A percentile compares a stretch with the other conserved stretches of the same genome.
Conservation (phyloP, 352 stramenopile species). For the Thraustochytrium sp. region DNA sequence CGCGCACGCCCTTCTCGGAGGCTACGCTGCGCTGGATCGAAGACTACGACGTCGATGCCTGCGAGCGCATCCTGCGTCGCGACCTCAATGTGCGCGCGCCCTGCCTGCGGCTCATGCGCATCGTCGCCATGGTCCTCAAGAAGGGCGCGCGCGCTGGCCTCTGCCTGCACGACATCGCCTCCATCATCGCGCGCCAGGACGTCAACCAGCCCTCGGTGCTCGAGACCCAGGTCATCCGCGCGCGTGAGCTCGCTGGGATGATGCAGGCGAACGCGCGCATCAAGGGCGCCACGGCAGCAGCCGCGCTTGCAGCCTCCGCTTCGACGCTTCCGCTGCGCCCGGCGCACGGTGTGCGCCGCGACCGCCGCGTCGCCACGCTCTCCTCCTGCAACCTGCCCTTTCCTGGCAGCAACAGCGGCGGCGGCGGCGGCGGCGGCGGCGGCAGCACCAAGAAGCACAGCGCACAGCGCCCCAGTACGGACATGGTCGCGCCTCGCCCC, state of each 20-base stretch:
- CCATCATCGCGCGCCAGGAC: conserved; percentile 31
- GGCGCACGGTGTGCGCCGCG: too few relatives aligned
- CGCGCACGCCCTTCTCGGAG: conserved; percentile 55
- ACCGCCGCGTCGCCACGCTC: neutral
- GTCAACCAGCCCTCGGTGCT: conserved; percentile 16
- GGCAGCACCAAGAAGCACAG: too few relatives aligned
- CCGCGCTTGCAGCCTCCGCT: too few relatives aligned
- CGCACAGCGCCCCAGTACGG: too few relatives aligned
- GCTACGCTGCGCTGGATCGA: neutral
- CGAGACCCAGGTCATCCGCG: conserved; percentile 6
- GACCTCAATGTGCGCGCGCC: conserved; percentile 17
- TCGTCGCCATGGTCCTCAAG: conserved; percentile 19
- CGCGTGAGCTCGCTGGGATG: neutral
- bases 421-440: too few relatives aligned
- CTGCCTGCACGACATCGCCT: conserved; percentile 37
- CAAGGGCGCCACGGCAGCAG: neutral
- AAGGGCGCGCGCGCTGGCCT: conserved; percentile 5
- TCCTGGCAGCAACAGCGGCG: too few relatives aligned
- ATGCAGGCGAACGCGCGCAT: conserved; percentile 19
- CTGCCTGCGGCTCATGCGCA: conserved; percentile 12
- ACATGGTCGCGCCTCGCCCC: neutral
- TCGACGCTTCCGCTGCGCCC: too few relatives aligned
- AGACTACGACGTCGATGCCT: conserved; percentile 23
- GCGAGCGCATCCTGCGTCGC: neutral
- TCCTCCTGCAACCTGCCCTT: neutral